phyloP scores from a whole-genome alignment of 1,139 yeast species.

The Geotrichum europaeum region DNA sequence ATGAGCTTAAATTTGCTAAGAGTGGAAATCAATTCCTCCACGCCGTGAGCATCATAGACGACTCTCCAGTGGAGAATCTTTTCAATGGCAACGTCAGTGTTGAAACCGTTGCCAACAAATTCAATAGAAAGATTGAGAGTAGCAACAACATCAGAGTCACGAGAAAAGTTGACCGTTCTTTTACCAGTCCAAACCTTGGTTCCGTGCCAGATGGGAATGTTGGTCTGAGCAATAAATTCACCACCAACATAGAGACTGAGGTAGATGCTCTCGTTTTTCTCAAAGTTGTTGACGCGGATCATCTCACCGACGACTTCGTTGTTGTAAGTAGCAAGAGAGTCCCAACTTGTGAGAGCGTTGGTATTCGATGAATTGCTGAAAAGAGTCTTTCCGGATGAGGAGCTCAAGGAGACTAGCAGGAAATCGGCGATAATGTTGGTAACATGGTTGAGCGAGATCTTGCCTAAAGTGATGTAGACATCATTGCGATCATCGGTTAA shows the following conservation, averaged over 20 bases:
- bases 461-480: slow-evolving; percentile 29
- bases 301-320: slow-evolving; percentile 71
- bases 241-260: slow-evolving; percentile 64
- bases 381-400: slow-evolving; percentile 26
- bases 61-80: slow-evolving; percentile 53
- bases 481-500: slow-evolving; percentile 29
- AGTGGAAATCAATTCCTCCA: slow-evolving; percentile 31
- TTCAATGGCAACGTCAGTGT: slow-evolving; percentile 54
- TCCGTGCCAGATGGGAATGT: slow-evolving; percentile 30
- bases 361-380: slow-evolving; percentile 64
- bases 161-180: slow-evolving; percentile 23
- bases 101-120: slow-evolving; percentile 65
- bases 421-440: slow-evolving; percentile 22
- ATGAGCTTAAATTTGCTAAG: slow-evolving; percentile 25
- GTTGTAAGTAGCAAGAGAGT: slow-evolving; percentile 69
- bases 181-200: slow-evolving; percentile 27
- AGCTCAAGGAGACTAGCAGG: slow-evolving; percentile 24
- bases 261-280: slow-evolving; percentile 50
- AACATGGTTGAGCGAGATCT: slow-evolving; percentile 23
- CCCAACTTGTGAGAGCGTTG: slow-evolving; percentile 52
- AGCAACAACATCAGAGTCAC: slow-evolving; percentile 26
- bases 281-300: slow-evolving; percentile 53
- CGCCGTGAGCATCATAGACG: slow-evolving; percentile 36
- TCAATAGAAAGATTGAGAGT: slow-evolving; percentile 43
- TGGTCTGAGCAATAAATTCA: slow-evolving; percentile 51